Conservation (phyloP, 257 asterid species). For the Verbascum thapsus region DNA sequence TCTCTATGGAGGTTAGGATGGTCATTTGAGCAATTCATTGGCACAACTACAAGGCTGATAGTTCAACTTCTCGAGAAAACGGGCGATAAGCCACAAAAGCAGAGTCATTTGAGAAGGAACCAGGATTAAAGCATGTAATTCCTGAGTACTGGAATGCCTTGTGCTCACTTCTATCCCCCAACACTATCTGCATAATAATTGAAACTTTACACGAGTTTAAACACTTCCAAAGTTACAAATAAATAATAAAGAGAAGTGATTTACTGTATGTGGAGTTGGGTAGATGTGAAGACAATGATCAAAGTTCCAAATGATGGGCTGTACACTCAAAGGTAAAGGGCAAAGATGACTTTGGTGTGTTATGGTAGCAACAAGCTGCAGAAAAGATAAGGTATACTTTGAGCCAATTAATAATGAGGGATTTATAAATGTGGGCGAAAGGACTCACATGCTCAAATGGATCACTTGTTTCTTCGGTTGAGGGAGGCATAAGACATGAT, state of each 20-base stretch:
- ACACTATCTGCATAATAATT: constrained; percentile 63
- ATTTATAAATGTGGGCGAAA: constrained; percentile 26
- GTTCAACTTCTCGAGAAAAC: constrained; percentile 80
- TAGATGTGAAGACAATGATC: constrained; percentile 94
- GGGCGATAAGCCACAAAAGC: constrained; percentile 85
- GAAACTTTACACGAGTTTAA: constrained; percentile 12
- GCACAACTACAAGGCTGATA: constrained; percentile 62
- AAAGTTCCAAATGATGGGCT: constrained; percentile 90
- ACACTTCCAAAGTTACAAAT: not conserved
- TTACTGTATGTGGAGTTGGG: constrained; percentile 91
- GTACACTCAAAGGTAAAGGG: constrained; percentile 85
- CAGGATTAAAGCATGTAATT: constrained; percentile 91
- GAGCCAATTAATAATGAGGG: constrained; percentile 16
- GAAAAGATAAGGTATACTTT: constrained; percentile 14
- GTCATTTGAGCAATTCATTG: not conserved
- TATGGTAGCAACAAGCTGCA: constrained; percentile 95
- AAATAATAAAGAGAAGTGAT: constrained; percentile 31
- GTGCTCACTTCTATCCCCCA: constrained; percentile 94
- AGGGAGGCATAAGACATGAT: constrained; percentile 85
- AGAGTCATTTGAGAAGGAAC: constrained; percentile 86
- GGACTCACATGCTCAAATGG: constrained; percentile 89
- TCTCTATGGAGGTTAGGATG: constrained; percentile 4
- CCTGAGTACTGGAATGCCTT: constrained; percentile 79
- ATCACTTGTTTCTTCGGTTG: constrained; percentile 85
- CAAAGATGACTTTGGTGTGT: constrained; percentile 97